phyloP scores from a whole-genome alignment of 2,329 filamentous ascomycete genomes.

The Colletotrichum tropicicola region DNA sequence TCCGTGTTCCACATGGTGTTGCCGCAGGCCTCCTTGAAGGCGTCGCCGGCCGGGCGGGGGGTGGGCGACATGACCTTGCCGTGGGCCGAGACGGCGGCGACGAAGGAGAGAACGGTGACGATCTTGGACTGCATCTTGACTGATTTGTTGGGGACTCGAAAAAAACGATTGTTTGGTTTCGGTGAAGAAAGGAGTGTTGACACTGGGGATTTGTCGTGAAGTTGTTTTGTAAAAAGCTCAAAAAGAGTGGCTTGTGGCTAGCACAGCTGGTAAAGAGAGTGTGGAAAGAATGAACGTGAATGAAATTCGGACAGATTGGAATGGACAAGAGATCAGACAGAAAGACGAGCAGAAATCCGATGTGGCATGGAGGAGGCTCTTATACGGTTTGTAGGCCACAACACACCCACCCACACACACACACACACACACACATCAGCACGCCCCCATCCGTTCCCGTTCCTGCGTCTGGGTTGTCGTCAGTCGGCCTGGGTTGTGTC shows the following conservation, averaged over 20 bases:
- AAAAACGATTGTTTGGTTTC: not conserved
- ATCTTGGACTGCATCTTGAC: conserved; percentile 31
- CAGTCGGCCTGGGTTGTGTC: conserved; percentile 1
- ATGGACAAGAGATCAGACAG: conserved; percentile 25
- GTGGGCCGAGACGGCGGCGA: conserved; percentile 33
- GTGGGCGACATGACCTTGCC: conserved; percentile 32
- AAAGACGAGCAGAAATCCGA: not conserved
- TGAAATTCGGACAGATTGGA: conserved; percentile 23
- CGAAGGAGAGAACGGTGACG: conserved; percentile 30
- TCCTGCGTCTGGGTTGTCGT: not conserved
- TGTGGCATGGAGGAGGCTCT: conserved; percentile 18
- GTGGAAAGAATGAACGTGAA: conserved; percentile 30
- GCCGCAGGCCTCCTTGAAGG: conserved; percentile 35
- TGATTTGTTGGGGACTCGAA: not conserved
- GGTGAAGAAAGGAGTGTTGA: not conserved
- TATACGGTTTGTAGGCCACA: conserved; percentile 12
- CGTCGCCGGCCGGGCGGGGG: conserved; percentile 31
- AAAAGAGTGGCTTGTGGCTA: conserved; percentile 33
- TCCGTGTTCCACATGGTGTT: conserved; percentile 34
- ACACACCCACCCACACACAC: not conserved
- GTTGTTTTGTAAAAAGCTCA: conserved; percentile 16
- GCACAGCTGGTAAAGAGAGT: conserved; percentile 31
- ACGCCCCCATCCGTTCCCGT: not conserved
- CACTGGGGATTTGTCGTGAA: conserved; percentile 14
- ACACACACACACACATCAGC: not conserved